These are phyloP conservation scores for Huiozyma naganishii DNA, from an alignment of 805 yeast genomes.

Conservation along the genomic window DNA sequence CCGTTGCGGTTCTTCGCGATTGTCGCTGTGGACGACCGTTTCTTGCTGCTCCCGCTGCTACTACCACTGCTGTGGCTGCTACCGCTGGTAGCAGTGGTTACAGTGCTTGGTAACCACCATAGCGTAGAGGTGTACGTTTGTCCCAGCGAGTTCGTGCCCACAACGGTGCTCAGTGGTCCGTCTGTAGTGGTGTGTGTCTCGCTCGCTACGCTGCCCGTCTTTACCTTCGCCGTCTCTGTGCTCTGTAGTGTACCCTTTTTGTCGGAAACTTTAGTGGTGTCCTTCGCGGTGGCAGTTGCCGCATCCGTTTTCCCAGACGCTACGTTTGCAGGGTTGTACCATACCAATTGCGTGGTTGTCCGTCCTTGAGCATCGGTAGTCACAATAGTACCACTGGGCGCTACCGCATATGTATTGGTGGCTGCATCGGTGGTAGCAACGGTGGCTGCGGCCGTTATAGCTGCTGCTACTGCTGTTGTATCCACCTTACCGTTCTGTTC, in stretches of 20 bases:
- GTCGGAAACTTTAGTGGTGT: not conserved
- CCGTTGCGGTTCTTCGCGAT: not conserved
- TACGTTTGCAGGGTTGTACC: conserved; percentile 7
- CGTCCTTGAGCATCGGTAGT: conserved; percentile 15
- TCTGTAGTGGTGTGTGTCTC: conserved; percentile 4
- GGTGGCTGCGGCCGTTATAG: conserved; percentile 1
- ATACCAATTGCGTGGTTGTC: conserved; percentile 11
- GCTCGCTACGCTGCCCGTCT: not conserved
- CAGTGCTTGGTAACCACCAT: conserved; percentile 25
- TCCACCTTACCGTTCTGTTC: conserved; percentile 4
- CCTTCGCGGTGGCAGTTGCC: not conserved
- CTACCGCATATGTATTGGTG: conserved; percentile 5
- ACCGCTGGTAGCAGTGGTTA: conserved; percentile 1
- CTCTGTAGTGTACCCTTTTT: not conserved
- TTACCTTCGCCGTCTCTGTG: not conserved
- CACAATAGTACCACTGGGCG: conserved; percentile 12
- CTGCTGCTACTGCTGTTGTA: not conserved
- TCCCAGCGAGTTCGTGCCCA: conserved; percentile 15
- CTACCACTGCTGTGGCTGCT: not conserved
- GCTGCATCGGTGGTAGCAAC: not conserved
- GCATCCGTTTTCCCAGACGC: not conserved
- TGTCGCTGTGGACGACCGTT: not conserved
- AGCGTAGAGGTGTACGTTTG: conserved; percentile 17
- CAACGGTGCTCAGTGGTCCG: conserved; percentile 14
- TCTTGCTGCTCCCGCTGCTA: not conserved